Evolutionary conservation across 2,329 filamentous ascomycete species (phyloP), one percentile per base, ranked within the genome.

Genomic region (Aaosphaeria pasadenensis): DNA sequence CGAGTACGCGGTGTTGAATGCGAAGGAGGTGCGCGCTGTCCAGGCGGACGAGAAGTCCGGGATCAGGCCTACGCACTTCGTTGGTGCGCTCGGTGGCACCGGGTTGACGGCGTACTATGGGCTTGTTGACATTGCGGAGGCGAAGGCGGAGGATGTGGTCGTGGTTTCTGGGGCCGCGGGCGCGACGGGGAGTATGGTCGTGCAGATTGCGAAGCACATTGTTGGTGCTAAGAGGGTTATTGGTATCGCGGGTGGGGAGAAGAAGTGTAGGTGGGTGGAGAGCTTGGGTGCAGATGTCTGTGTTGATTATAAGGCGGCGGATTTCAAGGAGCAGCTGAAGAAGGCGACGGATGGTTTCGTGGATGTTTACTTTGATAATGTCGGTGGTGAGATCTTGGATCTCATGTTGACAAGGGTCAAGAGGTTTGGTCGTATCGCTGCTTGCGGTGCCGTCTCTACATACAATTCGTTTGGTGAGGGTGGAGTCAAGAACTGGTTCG

Each of bases 111-210:
- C 88, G 2, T 91, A 89, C 73, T 86, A 88, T 54, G 88, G 88
- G 29, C 81, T 91, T 64, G 70, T 81, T 28, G 79, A 87, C 48
- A 79, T 91, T 43, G 88, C 80, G 11, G 73, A 84, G 44, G 80
- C 86, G 24, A 82, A 83, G 60, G 68, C 78, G 0, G 85, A 85
- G 6, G 86, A 91, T 56, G 81, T 84, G 0, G 86, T 92, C 1
- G 86, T 91, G 6, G 85, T 92, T 0, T 87, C 84, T 7, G 88
- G 87, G 5, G 88, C 88, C 0, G 88, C 88, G 0, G 88, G 88
- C 5, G 88, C 88, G 0, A 91, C 88, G 0, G 88, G 88, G 1
- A 85, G 79, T 62, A 82, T 91, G 24, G 88, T 83, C 1, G 75
- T 80, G 6, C 79, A 82, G 63, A 77, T 82, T 52, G 79, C 77